A percentile compares a stretch with the other conserved stretches of the same genome.
These are phyloP conservation scores for Kockovaella imperatae DNA, from an alignment of 768 basidiomycete genomes.

Conservation along the genomic window DNA sequence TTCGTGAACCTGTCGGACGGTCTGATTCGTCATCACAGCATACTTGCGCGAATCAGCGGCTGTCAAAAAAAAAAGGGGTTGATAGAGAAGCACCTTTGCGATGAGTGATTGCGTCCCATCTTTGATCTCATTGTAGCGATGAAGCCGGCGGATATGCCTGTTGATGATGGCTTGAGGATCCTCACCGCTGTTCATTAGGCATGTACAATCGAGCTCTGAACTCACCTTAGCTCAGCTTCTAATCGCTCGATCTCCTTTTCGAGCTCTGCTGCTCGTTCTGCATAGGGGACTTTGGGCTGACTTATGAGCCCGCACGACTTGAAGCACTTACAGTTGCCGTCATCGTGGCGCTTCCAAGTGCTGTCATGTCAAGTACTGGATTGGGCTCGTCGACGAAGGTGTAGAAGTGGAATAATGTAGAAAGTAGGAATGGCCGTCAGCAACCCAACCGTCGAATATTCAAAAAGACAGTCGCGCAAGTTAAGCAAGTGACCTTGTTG, in stretches of 20 bases:
- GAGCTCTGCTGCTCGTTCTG: slow-evolving; percentile 3
- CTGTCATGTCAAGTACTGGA: too few relatives aligned
- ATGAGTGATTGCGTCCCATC: slow-evolving; percentile 44
- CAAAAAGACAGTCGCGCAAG: too few relatives aligned
- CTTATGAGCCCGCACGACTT: too few relatives aligned
- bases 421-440: too few relatives aligned
- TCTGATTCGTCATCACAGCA: slow-evolving; percentile 27
- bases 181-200: slow-evolving; percentile 15
- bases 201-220: background rate
- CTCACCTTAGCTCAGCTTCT: slow-evolving; percentile 13
- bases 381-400: too few relatives aligned
- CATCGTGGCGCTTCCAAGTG: too few relatives aligned
- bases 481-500: too few relatives aligned
- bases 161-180: slow-evolving; percentile 31
- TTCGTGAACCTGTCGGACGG: slow-evolving; percentile 37
- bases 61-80: background rate
- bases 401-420: too few relatives aligned
- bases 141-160: slow-evolving; percentile 37
- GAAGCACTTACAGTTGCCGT: too few relatives aligned
- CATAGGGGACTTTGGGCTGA: too few relatives aligned
- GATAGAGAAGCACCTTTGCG: slow-evolving; percentile 18
- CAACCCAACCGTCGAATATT: too few relatives aligned
- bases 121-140: slow-evolving; percentile 46
- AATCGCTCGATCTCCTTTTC: slow-evolving; percentile 8
- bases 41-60: slow-evolving; percentile 20